Conservation (phyloP, 108 stramenopile genomes). For the Nitzschia palea region DNA sequence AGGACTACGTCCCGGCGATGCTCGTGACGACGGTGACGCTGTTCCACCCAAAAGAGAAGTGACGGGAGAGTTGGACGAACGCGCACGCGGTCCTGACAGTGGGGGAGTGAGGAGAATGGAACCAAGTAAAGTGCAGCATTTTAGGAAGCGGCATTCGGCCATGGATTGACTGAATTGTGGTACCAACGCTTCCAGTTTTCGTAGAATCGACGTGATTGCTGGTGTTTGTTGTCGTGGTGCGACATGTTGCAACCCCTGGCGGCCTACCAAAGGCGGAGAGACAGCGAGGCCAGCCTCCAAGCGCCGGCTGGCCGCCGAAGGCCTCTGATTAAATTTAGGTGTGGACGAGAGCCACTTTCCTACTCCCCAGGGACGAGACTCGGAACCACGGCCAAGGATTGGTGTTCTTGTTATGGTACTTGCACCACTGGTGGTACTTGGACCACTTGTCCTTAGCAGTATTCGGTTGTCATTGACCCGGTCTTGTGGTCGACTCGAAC, state of each 20-base stretch:
- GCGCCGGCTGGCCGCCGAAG: not conserved
- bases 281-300: not conserved
- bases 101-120: not conserved
- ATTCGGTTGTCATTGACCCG: too few species aligned
- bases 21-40: not conserved
- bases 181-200: not conserved
- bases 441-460: too few species aligned
- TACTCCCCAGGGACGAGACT: not conserved
- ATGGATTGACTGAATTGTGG: not conserved
- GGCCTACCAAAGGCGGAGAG: not conserved
- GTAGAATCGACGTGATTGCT: not conserved
- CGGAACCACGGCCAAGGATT: too few species aligned
- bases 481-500: too few species aligned
- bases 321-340: not conserved
- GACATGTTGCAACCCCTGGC: not conserved
- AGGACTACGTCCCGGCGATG: not conserved
- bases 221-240: not conserved
- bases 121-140: not conserved
- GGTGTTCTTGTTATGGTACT: too few species aligned
- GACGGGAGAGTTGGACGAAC: not conserved
- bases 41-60: not conserved
- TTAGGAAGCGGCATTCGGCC: not conserved
- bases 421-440: too few species aligned
- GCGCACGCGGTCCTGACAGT: not conserved
- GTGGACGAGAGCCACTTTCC: not conserved